These are phyloP conservation scores for Russula foetens DNA, from an alignment of 768 basidiomycete genomes.

Conservation along the genomic window DNA sequence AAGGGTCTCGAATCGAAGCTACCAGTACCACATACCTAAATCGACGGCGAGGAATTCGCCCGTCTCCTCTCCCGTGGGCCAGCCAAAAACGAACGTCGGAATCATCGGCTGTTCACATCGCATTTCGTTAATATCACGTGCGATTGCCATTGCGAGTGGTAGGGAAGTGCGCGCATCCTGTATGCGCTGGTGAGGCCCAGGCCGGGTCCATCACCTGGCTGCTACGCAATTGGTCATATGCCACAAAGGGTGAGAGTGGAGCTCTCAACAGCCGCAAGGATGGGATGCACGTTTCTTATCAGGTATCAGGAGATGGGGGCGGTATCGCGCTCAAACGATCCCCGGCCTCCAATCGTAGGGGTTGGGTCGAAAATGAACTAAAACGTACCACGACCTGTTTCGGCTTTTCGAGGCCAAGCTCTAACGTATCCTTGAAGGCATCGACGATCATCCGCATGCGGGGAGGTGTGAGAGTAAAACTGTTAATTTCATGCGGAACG, in stretches of 20 bases:
- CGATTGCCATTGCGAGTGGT: neutral
- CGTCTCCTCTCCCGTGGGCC: slow-evolving; percentile 83
- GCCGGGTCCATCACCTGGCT: neutral
- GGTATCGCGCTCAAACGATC: neutral
- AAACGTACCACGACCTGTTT: slow-evolving; percentile 80
- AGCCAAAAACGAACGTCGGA: slow-evolving; percentile 93
- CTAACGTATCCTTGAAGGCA: slow-evolving; percentile 88
- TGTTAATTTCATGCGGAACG: slow-evolving; percentile 23
- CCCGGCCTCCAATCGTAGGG: neutral
- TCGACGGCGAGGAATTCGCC: slow-evolving; percentile 90
- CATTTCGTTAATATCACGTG: slow-evolving; percentile 5
- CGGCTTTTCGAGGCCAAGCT: slow-evolving; percentile 73
- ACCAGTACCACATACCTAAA: slow-evolving; percentile 48
- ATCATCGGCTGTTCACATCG: slow-evolving; percentile 75
- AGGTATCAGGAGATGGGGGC: neutral
- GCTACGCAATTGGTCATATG: neutral
- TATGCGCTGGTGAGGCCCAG: neutral
- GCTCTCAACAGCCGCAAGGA: neutral
- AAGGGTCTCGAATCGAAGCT: slow-evolving; percentile 2
- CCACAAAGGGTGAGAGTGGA: neutral
- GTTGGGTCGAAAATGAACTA: neutral
- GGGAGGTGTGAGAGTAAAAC: slow-evolving; percentile 83
- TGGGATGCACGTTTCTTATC: neutral
- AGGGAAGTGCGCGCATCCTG: neutral
- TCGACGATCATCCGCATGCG: slow-evolving; percentile 96